These are phyloP conservation scores for Globisporangium cederbergense DNA, from an alignment of 352 stramenopile genomes.

Conservation along the genomic window DNA sequence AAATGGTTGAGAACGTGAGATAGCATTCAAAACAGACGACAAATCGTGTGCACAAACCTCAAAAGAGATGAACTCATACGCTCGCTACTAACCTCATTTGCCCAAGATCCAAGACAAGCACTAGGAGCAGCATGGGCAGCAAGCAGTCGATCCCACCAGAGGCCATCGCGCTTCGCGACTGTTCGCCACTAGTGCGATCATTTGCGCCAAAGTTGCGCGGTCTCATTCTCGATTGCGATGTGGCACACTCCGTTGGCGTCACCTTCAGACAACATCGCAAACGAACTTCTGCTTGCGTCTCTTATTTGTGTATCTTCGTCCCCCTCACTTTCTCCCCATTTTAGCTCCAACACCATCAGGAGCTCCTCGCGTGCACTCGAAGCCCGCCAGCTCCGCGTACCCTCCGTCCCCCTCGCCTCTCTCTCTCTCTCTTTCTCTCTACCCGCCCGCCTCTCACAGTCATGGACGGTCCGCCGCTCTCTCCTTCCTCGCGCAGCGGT, in stretches of 20 bases:
- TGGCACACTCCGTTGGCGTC: neutral
- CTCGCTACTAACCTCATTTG: too few species aligned
- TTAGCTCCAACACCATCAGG: neutral
- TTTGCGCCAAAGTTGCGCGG: too few species aligned
- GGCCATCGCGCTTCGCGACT: neutral
- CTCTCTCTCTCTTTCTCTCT: neutral
- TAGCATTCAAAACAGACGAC: too few species aligned
- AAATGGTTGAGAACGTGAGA: too few species aligned
- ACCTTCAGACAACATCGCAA: neutral
- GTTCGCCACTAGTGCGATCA: neutral
- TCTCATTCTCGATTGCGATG: neutral
- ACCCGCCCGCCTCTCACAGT: neutral
- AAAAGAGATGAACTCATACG: too few species aligned
- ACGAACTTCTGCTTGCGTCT: too few species aligned
- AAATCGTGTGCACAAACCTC: too few species aligned
- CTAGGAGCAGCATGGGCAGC: neutral
- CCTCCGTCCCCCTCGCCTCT: neutral
- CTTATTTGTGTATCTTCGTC: too few species aligned
- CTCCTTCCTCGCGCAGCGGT: conserved; percentile 32
- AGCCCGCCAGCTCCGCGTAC: conserved; percentile 9
- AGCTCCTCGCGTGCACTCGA: conserved; percentile 1
- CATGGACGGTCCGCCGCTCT: conserved; percentile 29
- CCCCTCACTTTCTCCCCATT: too few species aligned
- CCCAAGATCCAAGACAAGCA: neutral
- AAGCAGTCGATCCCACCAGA: neutral